Conservation (phyloP, 257 asterid genomes). For the Cinchona pubescens region DNA sequence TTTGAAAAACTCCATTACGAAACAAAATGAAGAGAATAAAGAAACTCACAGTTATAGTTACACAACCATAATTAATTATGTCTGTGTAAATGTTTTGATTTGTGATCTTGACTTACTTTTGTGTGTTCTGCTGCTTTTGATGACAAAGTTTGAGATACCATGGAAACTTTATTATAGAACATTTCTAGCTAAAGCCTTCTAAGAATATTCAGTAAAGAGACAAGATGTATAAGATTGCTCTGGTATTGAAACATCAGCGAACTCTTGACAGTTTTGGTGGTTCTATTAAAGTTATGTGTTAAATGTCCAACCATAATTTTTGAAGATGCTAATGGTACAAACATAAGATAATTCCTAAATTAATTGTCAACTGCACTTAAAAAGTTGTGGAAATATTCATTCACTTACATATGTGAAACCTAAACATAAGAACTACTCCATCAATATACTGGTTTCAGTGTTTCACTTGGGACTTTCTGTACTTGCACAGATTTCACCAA, state of each 20-base stretch:
- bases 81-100: too few species aligned
- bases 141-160: too few species aligned
- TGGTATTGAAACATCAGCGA: background rate
- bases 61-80: background rate
- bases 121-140: background rate
- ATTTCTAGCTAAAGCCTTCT: background rate
- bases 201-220: background rate
- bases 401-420: background rate
- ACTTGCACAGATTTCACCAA: background rate
- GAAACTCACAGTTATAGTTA: background rate
- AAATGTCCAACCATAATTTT: background rate
- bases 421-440: background rate
- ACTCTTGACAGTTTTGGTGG: too few species aligned
- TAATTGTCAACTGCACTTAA: too few species aligned
- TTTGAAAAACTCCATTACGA: constrained; percentile 3
- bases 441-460: background rate
- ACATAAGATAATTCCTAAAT: background rate
- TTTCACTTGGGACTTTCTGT: background rate
- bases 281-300: background rate
- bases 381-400: too few species aligned
- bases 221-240: too few species aligned
- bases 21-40: constrained; percentile 3
- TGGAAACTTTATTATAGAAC: background rate
- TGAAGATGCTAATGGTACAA: background rate
- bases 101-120: too few species aligned